phyloP scores from a whole-genome alignment of 2,329 filamentous ascomycete species.

The Fusarium sp. region DNA sequence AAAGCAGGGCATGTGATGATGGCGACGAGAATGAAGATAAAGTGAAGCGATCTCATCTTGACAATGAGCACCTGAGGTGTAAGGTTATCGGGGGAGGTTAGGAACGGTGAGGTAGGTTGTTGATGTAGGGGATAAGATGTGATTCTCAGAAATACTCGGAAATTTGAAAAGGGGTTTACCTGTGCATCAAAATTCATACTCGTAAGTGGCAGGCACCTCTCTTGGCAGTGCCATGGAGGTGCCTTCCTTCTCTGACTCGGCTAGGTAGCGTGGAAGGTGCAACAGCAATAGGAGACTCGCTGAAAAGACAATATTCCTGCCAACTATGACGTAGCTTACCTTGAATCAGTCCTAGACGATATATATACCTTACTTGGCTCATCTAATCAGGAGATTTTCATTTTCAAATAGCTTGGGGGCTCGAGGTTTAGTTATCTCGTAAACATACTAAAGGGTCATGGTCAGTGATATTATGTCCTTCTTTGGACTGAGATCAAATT shows the following conservation, averaged over 20 bases:
- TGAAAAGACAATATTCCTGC: neutral
- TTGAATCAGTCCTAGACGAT: neutral
- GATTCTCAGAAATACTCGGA: neutral
- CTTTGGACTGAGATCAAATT: neutral
- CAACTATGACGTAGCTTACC: neutral
- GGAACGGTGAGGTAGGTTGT: neutral
- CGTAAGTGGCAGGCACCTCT: neutral
- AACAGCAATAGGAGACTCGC: neutral
- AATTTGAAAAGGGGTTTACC: neutral
- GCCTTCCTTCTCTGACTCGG: neutral
- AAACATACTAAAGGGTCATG: neutral
- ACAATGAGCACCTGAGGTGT: neutral
- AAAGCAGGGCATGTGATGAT: neutral
- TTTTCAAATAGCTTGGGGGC: neutral
- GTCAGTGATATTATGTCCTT: neutral
- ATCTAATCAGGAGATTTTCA: neutral
- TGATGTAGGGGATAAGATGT: neutral
- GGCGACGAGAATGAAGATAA: neutral
- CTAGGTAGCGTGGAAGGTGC: constrained; percentile 8
- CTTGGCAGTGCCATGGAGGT: neutral
- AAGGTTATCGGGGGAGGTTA: neutral
- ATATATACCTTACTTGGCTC: neutral
- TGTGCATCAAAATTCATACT: neutral
- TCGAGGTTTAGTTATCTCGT: neutral
- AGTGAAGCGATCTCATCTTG: neutral